These are phyloP conservation scores for Dryadomyces sulphureus DNA, from an alignment of 2,329 filamentous ascomycete genomes.

Conservation along the genomic window DNA sequence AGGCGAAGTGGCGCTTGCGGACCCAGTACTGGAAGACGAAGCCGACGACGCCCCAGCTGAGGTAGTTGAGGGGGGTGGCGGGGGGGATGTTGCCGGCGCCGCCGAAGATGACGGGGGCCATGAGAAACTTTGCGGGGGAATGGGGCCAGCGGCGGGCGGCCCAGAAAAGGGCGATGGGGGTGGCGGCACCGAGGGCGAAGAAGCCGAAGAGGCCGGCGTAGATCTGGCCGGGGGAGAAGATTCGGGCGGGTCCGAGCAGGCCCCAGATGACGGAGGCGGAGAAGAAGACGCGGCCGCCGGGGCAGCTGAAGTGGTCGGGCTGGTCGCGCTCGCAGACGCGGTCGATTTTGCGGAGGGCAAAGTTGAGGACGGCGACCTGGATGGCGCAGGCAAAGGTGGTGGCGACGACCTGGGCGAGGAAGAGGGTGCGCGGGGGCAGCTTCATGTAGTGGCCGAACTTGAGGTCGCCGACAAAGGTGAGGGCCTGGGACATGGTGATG, in stretches of 20 bases:
- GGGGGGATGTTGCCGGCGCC: constrained; percentile 43
- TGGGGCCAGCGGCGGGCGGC: constrained; percentile 33
- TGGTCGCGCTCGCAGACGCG: constrained; percentile 46
- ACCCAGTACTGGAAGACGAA: constrained; percentile 56
- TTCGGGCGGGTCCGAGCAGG: constrained; percentile 45
- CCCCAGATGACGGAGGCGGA: constrained; percentile 56
- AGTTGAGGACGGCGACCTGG: constrained; percentile 49
- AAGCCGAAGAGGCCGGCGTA: constrained; percentile 46
- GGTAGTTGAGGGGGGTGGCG: constrained; percentile 59
- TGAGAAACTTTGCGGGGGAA: constrained; percentile 35
- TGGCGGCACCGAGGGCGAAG: constrained; percentile 39
- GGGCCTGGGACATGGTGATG: constrained; percentile 49
- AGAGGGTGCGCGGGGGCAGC: constrained; percentile 51
- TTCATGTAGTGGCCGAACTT: constrained; percentile 63
- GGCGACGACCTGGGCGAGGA: constrained; percentile 49
- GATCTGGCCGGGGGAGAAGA: constrained; percentile 48
- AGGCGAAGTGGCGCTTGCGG: constrained; percentile 45
- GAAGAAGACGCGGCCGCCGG: constrained; percentile 49
- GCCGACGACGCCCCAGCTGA: constrained; percentile 59
- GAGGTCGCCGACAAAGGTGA: constrained; percentile 49
- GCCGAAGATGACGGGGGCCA: constrained; percentile 49
- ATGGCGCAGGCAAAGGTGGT: constrained; percentile 53
- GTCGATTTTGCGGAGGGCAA: constrained; percentile 44
- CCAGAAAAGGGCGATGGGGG: constrained; percentile 37
- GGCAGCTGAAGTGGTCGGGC: constrained; percentile 45